These are phyloP conservation scores for Hyparrhenia diplandra DNA, from an alignment of 176 grass and related monocot genomes.

Conservation along the genomic window DNA sequence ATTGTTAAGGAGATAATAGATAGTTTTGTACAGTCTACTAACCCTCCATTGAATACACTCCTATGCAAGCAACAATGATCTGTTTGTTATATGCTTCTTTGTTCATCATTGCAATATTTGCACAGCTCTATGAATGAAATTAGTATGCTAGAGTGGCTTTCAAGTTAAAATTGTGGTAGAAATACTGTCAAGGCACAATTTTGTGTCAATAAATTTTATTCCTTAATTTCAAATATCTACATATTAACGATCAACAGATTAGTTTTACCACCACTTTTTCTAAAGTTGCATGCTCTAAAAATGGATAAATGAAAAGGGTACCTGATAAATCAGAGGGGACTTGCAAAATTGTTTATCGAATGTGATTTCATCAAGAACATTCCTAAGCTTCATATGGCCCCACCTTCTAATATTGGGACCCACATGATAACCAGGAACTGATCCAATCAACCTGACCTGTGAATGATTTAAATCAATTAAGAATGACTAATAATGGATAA, in stretches of 20 bases:
- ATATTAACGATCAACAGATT: not conserved
- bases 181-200: not conserved
- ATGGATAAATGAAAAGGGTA: slow-evolving; percentile 16
- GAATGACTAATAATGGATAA: slow-evolving; percentile 9
- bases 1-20: not conserved
- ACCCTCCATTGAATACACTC: not conserved
- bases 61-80: not conserved
- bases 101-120: not conserved
- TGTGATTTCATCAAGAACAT: slow-evolving; percentile 62
- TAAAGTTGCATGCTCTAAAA: slow-evolving; percentile 15
- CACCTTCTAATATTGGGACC: slow-evolving; percentile 75
- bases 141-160: not conserved
- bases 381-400: slow-evolving; percentile 94
- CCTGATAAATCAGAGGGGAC: slow-evolving; percentile 94
- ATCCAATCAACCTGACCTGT: slow-evolving; percentile 88
- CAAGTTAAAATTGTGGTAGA: not conserved
- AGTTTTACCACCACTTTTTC: not conserved
- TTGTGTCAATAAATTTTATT: not conserved
- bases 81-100: not conserved
- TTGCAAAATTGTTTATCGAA: slow-evolving; percentile 83
- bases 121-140: not conserved
- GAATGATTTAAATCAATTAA: slow-evolving; percentile 8
- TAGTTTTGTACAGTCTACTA: not conserved
- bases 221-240: not conserved
- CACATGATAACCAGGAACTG: slow-evolving; percentile 88